Conservation (phyloP, 371 early-diverging fungal species). For the Rhizopus sp. region DNA sequence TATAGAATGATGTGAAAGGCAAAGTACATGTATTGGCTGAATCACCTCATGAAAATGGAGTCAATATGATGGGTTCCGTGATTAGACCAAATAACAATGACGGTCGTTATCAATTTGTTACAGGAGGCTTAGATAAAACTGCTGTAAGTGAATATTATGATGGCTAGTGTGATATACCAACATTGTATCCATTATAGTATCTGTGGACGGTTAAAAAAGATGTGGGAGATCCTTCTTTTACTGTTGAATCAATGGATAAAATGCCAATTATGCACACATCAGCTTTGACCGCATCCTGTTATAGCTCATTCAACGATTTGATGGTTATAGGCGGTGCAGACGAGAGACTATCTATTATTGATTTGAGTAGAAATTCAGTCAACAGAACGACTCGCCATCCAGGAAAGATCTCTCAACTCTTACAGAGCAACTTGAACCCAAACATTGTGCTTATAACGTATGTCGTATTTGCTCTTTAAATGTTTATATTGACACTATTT, state of each 20-base stretch:
- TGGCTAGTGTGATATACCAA: not conserved
- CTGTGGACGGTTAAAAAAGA: constrained; percentile 20
- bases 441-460: constrained; percentile 23
- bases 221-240: not conserved
- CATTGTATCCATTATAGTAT: constrained; percentile 9
- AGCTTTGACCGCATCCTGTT: constrained; percentile 23
- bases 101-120: constrained; percentile 33
- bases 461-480: not conserved
- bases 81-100: constrained; percentile 13
- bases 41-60: constrained; percentile 34
- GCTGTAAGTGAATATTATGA: constrained; percentile 22
- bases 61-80: constrained; percentile 22
- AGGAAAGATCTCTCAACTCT: constrained; percentile 14
- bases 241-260: not conserved
- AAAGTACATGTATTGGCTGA: constrained; percentile 24
- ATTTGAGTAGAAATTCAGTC: constrained; percentile 15
- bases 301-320: constrained; percentile 19
- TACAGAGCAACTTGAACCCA: constrained; percentile 16
- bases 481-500: not conserved
- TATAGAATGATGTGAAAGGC: constrained; percentile 24
- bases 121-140: constrained; percentile 38
- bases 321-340: constrained; percentile 39
- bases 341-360: constrained; percentile 24
- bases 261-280: constrained; percentile 29
- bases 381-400: constrained; percentile 6